Base-by-base conservation (phyloP, 208 protist species). In the Jaenimonas drosophilae region DNA sequence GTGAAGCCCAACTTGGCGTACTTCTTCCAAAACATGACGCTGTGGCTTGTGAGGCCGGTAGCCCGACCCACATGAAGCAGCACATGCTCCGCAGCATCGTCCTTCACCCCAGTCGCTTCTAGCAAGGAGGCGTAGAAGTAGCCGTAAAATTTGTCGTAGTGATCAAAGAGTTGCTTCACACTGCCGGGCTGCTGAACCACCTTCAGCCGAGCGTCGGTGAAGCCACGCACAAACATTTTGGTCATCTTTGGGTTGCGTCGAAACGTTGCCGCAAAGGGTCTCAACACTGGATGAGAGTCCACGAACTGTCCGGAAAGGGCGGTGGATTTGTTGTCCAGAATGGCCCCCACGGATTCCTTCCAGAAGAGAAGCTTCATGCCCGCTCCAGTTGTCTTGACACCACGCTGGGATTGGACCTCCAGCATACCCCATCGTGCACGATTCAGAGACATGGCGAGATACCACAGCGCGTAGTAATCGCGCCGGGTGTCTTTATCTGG, bases 21-120 rank as follows among this genome's bases (percentile, higher is more conserved):
- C 59, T 93, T 89, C 32, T 89, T 89, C 80, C 85, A 93, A 41
- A 89, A 86, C 85, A 93, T 88, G 14, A 93, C 85, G 58, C 80
- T 87, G 59, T 93, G 85, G 31, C 73, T 75, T 14, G 80, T 88
- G 21, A 93, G 63, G 0, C 85, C 85, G 17, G 67, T 79, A 17
- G 85, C 85, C 29, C 85, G 70, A 33, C 79, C 80, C 47, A 93
- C 81, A 57, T 93, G 85, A 24, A 70, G 69, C 80, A 93, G 69
- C 49, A 85, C 60, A 49, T 93, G 80, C 65, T 88, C 79, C 27
- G 85, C 73, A 31, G 58, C 54, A 54, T 89, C 79, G 42, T 93
- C 80, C 59, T 88, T 83, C 24, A 89, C 59, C 41, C 76, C 53
- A 1, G 65, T 76, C 31, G 86, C 64, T 49, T 93, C 79, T 3